Evolutionary conservation across 495 filamentous ascomycete genomes (phyloP).

Genomic region (Hypoxylon crocopeplum): DNA sequence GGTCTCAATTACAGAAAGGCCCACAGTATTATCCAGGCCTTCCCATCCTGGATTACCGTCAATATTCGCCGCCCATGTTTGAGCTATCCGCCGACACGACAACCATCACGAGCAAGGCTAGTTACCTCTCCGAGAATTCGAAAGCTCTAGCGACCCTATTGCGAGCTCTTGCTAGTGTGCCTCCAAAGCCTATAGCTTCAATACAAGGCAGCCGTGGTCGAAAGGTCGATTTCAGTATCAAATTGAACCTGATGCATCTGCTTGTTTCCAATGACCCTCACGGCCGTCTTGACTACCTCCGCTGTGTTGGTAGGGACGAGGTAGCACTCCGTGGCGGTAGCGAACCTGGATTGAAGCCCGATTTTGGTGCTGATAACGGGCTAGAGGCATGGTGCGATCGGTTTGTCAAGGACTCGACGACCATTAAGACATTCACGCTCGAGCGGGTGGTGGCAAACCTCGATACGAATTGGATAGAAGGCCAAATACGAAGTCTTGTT

Average conservation of each 20-base stretch:
- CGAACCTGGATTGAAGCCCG: conserved; percentile 47
- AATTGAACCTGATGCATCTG: conserved; percentile 60
- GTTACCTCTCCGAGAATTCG: conserved; percentile 49
- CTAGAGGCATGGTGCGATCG: conserved; percentile 57
- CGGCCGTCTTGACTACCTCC: conserved; percentile 58
- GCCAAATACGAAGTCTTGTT: conserved; percentile 56
- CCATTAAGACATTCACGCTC: conserved; percentile 57
- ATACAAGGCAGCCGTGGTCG: conserved; percentile 49
- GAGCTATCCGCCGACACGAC: conserved; percentile 55
- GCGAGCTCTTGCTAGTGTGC: conserved; percentile 53
- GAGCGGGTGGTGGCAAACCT: conserved; percentile 59
- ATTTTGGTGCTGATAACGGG: conserved; percentile 43
- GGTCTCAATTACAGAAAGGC: conserved; percentile 30
- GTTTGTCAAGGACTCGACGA: conserved; percentile 54
- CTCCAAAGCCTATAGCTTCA: conserved; percentile 59
- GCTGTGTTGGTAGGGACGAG: conserved; percentile 56
- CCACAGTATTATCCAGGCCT: conserved; percentile 53
- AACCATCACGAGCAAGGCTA: conserved; percentile 50
- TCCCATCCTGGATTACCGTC: conserved; percentile 56
- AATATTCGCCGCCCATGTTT: conserved; percentile 56
- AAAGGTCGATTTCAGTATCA: conserved; percentile 55
- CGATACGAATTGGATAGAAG: conserved; percentile 59
- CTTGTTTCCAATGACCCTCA: conserved; percentile 50
- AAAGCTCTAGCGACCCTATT: conserved; percentile 52
- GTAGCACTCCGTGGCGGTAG: conserved; percentile 54